phyloP scores from a whole-genome alignment of 1,139 yeast genomes.

The Scheffersomyces illinoinensis region DNA sequence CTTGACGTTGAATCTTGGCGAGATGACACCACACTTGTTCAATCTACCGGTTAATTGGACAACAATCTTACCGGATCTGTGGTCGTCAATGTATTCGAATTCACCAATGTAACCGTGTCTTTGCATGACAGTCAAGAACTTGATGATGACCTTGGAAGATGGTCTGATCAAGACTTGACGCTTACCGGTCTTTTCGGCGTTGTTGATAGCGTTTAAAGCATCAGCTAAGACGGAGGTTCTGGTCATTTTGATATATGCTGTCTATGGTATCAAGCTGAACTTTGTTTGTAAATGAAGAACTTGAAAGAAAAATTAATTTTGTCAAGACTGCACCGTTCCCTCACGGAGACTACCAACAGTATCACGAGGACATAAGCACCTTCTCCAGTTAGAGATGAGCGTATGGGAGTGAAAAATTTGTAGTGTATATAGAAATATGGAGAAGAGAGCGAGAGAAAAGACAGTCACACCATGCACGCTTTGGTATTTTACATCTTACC shows the following conservation, averaged over 20 bases:
- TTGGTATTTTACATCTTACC: not conserved
- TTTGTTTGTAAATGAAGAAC: not conserved
- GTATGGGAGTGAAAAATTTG: not conserved
- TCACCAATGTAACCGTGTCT: slow-evolving; percentile 98
- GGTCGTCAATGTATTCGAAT: slow-evolving; percentile 98
- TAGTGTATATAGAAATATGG: not conserved
- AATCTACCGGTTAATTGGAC: slow-evolving; percentile 97
- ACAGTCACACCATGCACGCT: slow-evolving; percentile 8
- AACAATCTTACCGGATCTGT: slow-evolving; percentile 98
- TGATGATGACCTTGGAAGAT: slow-evolving; percentile 94
- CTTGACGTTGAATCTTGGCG: slow-evolving; percentile 97
- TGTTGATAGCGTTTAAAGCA: slow-evolving; percentile 95
- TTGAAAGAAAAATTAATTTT: not conserved
- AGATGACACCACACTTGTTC: slow-evolving; percentile 97
- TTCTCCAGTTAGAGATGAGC: not conserved
- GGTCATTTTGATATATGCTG: slow-evolving; percentile 59
- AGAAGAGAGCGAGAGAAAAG: slow-evolving; percentile 2
- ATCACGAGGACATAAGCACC: not conserved
- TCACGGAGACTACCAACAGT: not conserved
- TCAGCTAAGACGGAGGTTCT: slow-evolving; percentile 98
- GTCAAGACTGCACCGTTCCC: not conserved
- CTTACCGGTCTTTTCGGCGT: slow-evolving; percentile 98
- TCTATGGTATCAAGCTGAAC: not conserved
- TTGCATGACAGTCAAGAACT: slow-evolving; percentile 94
- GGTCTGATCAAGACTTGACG: slow-evolving; percentile 98